A percentile compares a stretch with the other conserved stretches of the same genome.
phyloP scores from a whole-genome alignment of 2,329 filamentous ascomycete species.

The Colletotrichum scovillei region DNA sequence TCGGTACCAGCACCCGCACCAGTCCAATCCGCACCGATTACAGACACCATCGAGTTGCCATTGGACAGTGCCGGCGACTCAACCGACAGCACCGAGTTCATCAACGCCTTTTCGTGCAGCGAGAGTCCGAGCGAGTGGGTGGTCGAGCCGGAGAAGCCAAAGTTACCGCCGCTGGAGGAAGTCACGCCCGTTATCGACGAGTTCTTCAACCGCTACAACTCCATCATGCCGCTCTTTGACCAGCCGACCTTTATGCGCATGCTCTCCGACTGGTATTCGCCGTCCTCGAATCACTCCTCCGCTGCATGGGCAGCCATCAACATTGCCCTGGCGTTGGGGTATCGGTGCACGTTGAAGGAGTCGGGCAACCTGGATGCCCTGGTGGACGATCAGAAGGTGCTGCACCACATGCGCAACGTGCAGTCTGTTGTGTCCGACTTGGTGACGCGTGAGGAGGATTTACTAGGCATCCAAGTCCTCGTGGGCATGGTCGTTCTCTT shows the following conservation, averaged over 20 bases:
- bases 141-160: constrained; percentile 32
- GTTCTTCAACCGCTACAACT: constrained; percentile 51
- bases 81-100: background rate
- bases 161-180: constrained; percentile 48
- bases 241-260: constrained; percentile 49
- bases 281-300: constrained; percentile 31
- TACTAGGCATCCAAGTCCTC: constrained; percentile 52
- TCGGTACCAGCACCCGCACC: background rate
- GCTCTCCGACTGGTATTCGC: constrained; percentile 48
- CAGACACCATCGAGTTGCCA: background rate
- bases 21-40: background rate
- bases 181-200: constrained; percentile 48
- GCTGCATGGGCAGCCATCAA: constrained; percentile 51
- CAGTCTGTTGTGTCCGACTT: constrained; percentile 52
- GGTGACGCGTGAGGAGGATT: constrained; percentile 49
- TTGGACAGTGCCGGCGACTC: background rate
- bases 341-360: constrained; percentile 39
- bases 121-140: constrained; percentile 21
- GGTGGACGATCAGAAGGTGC: constrained; percentile 34
- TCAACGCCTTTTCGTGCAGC: constrained; percentile 3
- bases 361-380: constrained; percentile 37
- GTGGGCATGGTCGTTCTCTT: constrained; percentile 52
- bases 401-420: constrained; percentile 49
- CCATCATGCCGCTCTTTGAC: constrained; percentile 50
- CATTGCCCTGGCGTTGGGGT: constrained; percentile 51